Percentiles rank a stretch among this genome's conserved stretches.
These are phyloP conservation scores for Solanum etuberosum DNA, from an alignment of 257 asterid genomes.

Conservation along the genomic window DNA sequence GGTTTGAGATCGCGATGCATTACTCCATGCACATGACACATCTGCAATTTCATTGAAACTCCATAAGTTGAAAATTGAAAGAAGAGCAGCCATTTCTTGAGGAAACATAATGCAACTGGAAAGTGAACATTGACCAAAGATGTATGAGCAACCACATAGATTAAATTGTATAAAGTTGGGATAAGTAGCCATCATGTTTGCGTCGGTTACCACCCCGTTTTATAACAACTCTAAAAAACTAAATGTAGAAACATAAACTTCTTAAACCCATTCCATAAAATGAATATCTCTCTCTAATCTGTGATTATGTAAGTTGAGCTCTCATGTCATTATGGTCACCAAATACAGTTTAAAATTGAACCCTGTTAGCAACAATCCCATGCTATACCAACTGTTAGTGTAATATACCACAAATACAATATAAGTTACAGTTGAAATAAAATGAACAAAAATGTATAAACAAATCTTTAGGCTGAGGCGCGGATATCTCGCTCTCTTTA, in stretches of 20 bases:
- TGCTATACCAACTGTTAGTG: not conserved
- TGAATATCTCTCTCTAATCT: not conserved
- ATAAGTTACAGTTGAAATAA: no score
- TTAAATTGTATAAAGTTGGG: not conserved
- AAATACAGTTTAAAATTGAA: not conserved
- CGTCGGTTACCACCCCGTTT: not conserved
- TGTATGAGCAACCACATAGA: not conserved
- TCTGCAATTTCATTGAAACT: slow-evolving; percentile 14
- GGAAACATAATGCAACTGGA: not conserved
- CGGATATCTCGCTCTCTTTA: no score
- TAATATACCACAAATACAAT: no score
- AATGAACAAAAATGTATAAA: no score
- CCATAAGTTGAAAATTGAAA: not conserved
- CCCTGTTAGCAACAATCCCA: not conserved
- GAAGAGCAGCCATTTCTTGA: not conserved
- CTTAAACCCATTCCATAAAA: not conserved
- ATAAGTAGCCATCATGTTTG: not conserved
- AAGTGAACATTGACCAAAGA: not conserved
- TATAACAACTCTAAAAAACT: not conserved
- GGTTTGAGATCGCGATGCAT: slow-evolving; percentile 84
- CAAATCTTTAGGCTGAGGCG: no score
- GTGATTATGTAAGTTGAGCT: not conserved
- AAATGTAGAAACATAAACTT: not conserved
- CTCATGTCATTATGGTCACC: not conserved
- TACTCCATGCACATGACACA: slow-evolving; percentile 66